Percentiles rank a stretch among this genome's conserved stretches.
These are phyloP conservation scores for Pilobolus umbonatus DNA, from an alignment of 192 early-diverging fungal genomes.

Conservation along the genomic window DNA sequence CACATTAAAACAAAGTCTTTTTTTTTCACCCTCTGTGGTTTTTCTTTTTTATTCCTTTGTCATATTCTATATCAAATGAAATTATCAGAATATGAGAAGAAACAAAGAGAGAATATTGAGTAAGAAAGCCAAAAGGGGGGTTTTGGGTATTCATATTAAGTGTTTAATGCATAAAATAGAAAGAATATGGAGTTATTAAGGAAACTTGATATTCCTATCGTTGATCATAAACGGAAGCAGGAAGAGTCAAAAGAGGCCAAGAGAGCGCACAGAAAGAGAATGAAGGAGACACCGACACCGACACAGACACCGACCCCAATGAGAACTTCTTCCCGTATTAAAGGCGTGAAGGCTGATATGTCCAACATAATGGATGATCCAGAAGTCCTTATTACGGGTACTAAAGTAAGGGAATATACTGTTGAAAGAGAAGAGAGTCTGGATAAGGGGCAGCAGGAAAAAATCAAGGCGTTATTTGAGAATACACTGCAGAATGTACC, in stretches of 20 bases:
- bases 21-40: neutral
- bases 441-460: too few relatives aligned
- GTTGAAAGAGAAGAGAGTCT: too few relatives aligned
- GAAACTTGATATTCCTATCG: neutral
- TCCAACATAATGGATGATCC: too few relatives aligned
- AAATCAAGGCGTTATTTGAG: neutral
- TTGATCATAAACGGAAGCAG: too few relatives aligned
- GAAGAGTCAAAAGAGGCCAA: neutral
- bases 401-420: too few relatives aligned
- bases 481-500: too few relatives aligned
- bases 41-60: neutral
- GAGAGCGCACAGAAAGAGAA: neutral
- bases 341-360: neutral
- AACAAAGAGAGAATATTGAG: neutral
- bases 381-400: too few relatives aligned
- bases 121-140: neutral
- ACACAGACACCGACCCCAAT: constrained; percentile 7
- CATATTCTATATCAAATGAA: neutral
- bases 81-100: neutral
- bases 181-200: neutral
- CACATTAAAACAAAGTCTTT: too few relatives aligned
- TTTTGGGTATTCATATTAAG: neutral
- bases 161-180: neutral
- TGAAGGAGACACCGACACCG: neutral
- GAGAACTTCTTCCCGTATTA: constrained; percentile 18